phyloP scores from a whole-genome alignment of 192 early-diverging fungal species.

The Thoreauomyces humboldtii region DNA sequence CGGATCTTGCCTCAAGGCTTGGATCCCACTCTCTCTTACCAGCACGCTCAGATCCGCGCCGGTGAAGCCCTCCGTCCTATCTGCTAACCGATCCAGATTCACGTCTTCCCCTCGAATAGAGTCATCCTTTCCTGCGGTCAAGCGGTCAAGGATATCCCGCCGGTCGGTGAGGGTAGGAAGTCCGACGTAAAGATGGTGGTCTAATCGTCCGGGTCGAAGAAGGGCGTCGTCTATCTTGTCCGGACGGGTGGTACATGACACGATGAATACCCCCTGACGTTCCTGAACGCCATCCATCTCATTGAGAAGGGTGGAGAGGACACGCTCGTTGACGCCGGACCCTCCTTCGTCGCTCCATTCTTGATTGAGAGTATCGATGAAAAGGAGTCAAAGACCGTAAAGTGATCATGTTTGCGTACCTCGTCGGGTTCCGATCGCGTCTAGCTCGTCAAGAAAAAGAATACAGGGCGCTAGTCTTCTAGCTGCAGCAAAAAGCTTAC shows the following conservation, averaged over 20 bases:
- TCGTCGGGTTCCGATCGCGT: conserved; percentile 83
- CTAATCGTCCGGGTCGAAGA: conserved; percentile 75
- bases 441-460: conserved; percentile 93
- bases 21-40: conserved; percentile 34
- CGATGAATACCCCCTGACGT: conserved; percentile 73
- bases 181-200: conserved; percentile 72
- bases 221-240: conserved; percentile 83
- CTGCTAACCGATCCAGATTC: conserved; percentile 46
- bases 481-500: conserved; percentile 82
- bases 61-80: conserved; percentile 57
- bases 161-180: conserved; percentile 51
- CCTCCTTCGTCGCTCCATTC: conserved; percentile 51
- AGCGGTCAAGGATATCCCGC: conserved; percentile 56
- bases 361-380: conserved; percentile 1
- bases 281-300: conserved; percentile 97
- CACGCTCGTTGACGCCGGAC: conserved; percentile 79
- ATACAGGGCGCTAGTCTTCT: conserved; percentile 84
- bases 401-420: conserved; percentile 37
- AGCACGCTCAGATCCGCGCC: conserved; percentile 59
- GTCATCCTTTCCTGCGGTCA: conserved; percentile 33
- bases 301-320: conserved; percentile 84
- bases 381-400: background rate
- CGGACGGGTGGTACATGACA: conserved; percentile 79
- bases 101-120: conserved; percentile 47
- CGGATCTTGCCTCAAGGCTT: conserved; percentile 12